phyloP scores from a whole-genome alignment of 2,329 filamentous ascomycete genomes.

The Fusarium proliferatum region DNA sequence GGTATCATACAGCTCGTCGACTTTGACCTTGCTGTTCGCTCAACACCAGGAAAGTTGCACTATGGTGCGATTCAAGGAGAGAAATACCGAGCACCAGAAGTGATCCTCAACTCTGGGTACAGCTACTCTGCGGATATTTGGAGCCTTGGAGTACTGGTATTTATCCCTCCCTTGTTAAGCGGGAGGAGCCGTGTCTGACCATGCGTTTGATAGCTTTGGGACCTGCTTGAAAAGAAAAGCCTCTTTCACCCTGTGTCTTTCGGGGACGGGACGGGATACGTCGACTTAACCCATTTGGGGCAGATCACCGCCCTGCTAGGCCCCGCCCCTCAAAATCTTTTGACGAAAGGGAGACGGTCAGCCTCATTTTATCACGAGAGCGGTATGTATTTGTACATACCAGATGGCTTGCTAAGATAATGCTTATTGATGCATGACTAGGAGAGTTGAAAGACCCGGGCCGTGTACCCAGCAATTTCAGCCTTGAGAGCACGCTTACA shows the following conservation, averaged over 20 bases:
- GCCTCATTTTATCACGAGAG: neutral
- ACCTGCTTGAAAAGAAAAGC: slow-evolving; percentile 15
- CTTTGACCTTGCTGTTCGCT: slow-evolving; percentile 27
- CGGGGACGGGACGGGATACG: slow-evolving; percentile 1
- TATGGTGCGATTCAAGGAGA: slow-evolving; percentile 28
- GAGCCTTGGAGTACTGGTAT: slow-evolving; percentile 42
- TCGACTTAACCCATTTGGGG: slow-evolving; percentile 8
- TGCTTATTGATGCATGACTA: neutral
- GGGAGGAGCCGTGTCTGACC: neutral
- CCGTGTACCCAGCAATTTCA: neutral
- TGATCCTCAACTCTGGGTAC: slow-evolving; percentile 37
- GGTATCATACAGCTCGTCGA: slow-evolving; percentile 34
- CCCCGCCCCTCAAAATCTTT: neutral
- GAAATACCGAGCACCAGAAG: slow-evolving; percentile 36
- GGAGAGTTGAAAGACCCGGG: neutral
- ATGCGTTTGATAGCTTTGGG: slow-evolving; percentile 6
- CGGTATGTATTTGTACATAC: neutral
- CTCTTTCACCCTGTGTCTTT: slow-evolving; percentile 6
- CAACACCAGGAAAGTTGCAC: slow-evolving; percentile 2
- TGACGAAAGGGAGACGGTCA: neutral
- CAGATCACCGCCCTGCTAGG: slow-evolving; percentile 16
- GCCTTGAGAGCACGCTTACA: neutral
- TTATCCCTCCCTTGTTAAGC: accelerated
- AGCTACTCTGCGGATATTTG: slow-evolving; percentile 37
- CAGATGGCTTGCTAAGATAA: neutral